These are phyloP conservation scores for Usnea hakonensis DNA, from an alignment of 495 filamentous ascomycete species.

Conservation along the genomic window DNA sequence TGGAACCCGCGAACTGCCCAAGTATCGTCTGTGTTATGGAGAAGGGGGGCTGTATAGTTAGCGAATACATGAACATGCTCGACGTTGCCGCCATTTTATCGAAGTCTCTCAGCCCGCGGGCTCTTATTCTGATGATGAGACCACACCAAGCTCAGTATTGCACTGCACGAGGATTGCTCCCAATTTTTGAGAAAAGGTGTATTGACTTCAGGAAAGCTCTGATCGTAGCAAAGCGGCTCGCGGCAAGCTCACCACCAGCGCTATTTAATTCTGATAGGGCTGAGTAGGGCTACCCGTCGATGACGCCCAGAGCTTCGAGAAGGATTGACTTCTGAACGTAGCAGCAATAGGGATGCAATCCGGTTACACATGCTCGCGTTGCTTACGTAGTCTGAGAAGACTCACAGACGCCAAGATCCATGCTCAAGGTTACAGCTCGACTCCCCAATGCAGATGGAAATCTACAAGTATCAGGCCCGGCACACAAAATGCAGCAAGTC, in stretches of 20 bases:
- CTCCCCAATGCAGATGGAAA: not conserved
- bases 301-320: constrained; percentile 4
- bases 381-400: constrained; percentile 16
- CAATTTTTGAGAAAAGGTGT: no score
- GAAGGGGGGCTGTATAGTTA: constrained; percentile 87
- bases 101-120: constrained; percentile 17
- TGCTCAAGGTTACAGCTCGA: not conserved
- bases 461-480: not conserved
- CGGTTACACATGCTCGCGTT: constrained; percentile 24
- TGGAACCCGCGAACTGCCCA: constrained; percentile 88
- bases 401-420: not conserved
- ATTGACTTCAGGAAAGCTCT: not conserved
- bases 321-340: not conserved
- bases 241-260: not conserved
- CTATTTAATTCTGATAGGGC: not conserved
- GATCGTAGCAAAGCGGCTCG: not conserved
- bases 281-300: constrained; percentile 7
- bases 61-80: constrained; percentile 94
- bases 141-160: not conserved
- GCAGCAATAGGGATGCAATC: not conserved
- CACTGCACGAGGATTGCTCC: not conserved
- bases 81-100: constrained; percentile 90
- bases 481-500: constrained; percentile 1
- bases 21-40: constrained; percentile 83
- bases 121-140: not conserved